Evolutionary conservation across 768 basidiomycete species (phyloP).

Genomic region (Phylloporus arenicola): DNA sequence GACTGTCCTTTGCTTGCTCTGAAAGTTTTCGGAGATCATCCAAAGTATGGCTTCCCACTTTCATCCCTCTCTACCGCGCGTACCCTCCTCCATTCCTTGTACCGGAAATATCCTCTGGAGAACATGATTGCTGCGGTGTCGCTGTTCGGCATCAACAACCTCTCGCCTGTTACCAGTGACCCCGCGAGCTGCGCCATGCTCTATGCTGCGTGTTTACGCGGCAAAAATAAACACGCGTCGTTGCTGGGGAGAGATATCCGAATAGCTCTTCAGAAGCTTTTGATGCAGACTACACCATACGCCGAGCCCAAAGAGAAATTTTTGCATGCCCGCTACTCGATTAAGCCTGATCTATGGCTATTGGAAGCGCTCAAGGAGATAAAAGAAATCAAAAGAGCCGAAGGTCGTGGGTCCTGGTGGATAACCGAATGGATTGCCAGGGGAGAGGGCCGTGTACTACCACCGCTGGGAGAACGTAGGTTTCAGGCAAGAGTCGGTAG

Average conservation of each 20-base stretch:
- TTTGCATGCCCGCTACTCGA: constrained; percentile 21
- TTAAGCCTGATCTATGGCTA: constrained; percentile 36
- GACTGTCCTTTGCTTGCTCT: constrained; percentile 52
- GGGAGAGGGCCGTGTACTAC: constrained; percentile 20
- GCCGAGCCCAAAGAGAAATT: constrained; percentile 14
- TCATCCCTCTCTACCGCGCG: constrained; percentile 45
- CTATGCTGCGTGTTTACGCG: constrained; percentile 48
- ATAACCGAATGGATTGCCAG: constrained; percentile 23
- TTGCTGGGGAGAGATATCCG: constrained; percentile 40
- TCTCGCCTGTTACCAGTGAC: constrained; percentile 52
- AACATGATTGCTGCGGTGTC: constrained; percentile 47
- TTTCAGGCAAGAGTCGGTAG: constrained; percentile 7
- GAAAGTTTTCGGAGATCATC: constrained; percentile 54
- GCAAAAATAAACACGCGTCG: constrained; percentile 35
- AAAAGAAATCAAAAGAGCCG: constrained; percentile 28
- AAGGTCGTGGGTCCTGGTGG: constrained; percentile 27
- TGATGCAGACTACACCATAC: constrained; percentile 16
- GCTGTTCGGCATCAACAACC: constrained; percentile 49
- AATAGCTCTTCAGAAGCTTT: constrained; percentile 35
- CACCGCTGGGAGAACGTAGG: constrained; percentile 15
- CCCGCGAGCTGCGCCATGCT: constrained; percentile 53
- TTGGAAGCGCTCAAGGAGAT: constrained; percentile 34
- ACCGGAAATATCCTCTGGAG: constrained; percentile 41
- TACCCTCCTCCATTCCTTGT: constrained; percentile 53
- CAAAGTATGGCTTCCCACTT: constrained; percentile 54